Conservation (phyloP, 495 filamentous ascomycete species). For the Lindgomyces ingoldianus region DNA sequence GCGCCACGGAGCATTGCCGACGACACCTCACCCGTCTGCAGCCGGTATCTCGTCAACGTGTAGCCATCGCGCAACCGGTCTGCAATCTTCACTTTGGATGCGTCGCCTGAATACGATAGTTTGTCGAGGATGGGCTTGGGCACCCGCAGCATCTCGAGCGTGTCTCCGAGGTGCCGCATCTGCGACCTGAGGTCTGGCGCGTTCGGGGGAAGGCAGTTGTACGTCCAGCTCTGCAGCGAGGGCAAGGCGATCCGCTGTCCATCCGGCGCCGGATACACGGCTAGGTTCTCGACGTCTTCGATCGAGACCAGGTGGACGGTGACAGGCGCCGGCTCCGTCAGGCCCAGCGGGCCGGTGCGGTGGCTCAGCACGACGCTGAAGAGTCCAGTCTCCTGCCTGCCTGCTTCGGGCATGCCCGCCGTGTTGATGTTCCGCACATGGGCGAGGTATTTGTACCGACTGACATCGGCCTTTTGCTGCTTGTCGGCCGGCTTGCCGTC, state of each 20-base stretch:
- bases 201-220: not conserved
- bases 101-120: too few relatives aligned
- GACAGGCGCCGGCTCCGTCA: not conserved
- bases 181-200: too few relatives aligned
- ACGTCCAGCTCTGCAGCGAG: slow-evolving; percentile 9
- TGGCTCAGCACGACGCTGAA: slow-evolving; percentile 46
- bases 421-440: slow-evolving; percentile 52
- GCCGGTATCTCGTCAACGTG: slow-evolving; percentile 42
- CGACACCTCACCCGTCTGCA: slow-evolving; percentile 49
- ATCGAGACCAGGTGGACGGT: slow-evolving; percentile 11
- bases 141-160: too few relatives aligned
- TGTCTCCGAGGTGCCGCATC: too few relatives aligned
- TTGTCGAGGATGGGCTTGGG: too few relatives aligned
- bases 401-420: slow-evolving; percentile 43
- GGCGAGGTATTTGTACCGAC: slow-evolving; percentile 44
- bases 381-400: slow-evolving; percentile 38
- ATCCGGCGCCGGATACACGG: not conserved
- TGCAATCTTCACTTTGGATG: too few relatives aligned
- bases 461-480: slow-evolving; percentile 22
- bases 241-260: not conserved
- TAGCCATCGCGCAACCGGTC: slow-evolving; percentile 48
- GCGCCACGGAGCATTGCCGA: slow-evolving; percentile 49
- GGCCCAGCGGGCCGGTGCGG: slow-evolving; percentile 39
- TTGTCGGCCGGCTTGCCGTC: not conserved
- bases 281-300: slow-evolving; percentile 20